Evolutionary conservation across 495 filamentous ascomycete species (phyloP).

Genomic region (Cercophora newfieldiana): DNA sequence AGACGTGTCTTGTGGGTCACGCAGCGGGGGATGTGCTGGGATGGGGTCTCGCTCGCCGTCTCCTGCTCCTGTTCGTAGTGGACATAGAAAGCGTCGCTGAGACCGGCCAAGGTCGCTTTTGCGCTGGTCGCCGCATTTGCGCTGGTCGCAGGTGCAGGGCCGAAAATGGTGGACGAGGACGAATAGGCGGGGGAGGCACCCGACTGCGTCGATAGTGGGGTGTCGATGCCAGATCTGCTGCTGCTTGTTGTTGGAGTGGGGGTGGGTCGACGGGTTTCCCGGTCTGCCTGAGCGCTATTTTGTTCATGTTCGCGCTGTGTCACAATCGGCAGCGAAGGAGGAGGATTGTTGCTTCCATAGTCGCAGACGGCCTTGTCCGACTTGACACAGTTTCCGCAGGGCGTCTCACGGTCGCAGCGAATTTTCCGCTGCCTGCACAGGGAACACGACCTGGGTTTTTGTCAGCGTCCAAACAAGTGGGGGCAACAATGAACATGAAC

Average conservation of each 20-base stretch:
- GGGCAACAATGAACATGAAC: background rate
- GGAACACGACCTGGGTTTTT: slow-evolving; percentile 33
- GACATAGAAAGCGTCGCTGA: slow-evolving; percentile 4
- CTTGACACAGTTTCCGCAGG: slow-evolving; percentile 50
- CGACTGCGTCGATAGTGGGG: background rate
- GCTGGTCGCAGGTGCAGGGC: background rate
- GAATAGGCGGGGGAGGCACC: background rate
- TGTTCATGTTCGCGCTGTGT: background rate
- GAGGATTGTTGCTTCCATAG: slow-evolving; percentile 7
- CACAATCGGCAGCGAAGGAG: background rate
- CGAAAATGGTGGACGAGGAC: background rate
- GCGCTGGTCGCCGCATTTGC: background rate
- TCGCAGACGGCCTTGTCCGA: slow-evolving; percentile 47
- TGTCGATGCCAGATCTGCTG: background rate
- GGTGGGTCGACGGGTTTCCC: background rate
- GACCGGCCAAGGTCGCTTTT: background rate
- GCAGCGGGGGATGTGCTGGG: slow-evolving; percentile 11
- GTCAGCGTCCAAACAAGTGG: background rate
- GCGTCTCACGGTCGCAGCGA: slow-evolving; percentile 37
- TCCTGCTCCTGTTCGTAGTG: slow-evolving; percentile 6
- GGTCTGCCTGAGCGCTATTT: background rate
- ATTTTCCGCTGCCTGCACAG: slow-evolving; percentile 39
- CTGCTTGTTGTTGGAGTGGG: background rate
- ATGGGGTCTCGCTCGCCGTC: too few relatives aligned
- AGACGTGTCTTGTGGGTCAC: slow-evolving; percentile 55